A percentile compares a stretch with the other conserved stretches of the same genome.
phyloP scores from a whole-genome alignment of 768 basidiomycete species.

The Tulasnella sp. region DNA sequence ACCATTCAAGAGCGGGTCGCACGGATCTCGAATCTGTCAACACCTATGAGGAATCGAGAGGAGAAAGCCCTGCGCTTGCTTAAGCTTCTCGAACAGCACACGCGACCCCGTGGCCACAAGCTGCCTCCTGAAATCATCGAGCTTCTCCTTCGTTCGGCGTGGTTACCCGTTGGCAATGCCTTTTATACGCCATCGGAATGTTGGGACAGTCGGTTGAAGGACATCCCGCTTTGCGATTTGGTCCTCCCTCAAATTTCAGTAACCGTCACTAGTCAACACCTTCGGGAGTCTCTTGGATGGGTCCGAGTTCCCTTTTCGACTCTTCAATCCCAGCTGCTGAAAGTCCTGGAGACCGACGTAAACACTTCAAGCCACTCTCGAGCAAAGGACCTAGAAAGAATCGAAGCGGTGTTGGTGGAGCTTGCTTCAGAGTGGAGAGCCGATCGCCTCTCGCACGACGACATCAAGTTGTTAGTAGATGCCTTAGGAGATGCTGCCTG shows the following conservation, averaged over 20 bases:
- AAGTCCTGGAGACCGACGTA: not conserved
- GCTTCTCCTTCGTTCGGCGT: not conserved
- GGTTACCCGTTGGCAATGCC: not conserved
- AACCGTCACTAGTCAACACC: not conserved
- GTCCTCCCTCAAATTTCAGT: not conserved
- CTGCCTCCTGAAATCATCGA: not conserved
- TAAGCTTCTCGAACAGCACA: not conserved
- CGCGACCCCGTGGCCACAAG: not conserved
- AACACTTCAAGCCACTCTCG: no score
- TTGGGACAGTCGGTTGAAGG: not conserved
- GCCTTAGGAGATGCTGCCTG: not conserved
- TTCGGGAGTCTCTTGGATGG: conserved; percentile 11
- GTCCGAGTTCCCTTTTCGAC: not conserved
- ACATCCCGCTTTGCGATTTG: not conserved
- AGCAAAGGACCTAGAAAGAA: not conserved
- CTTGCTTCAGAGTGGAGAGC: not conserved
- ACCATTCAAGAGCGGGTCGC: not conserved
- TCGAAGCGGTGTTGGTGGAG: not conserved
- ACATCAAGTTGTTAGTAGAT: not conserved
- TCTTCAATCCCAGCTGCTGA: not conserved
- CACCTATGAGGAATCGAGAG: not conserved
- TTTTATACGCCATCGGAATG: not conserved
- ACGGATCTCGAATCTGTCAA: not conserved
- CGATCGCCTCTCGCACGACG: not conserved
- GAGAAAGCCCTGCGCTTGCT: not conserved